A percentile compares a stretch with the other conserved stretches of the same genome.
Conservation (phyloP, 371 early-diverging fungal species). For the Capillidium rhysosporum region DNA sequence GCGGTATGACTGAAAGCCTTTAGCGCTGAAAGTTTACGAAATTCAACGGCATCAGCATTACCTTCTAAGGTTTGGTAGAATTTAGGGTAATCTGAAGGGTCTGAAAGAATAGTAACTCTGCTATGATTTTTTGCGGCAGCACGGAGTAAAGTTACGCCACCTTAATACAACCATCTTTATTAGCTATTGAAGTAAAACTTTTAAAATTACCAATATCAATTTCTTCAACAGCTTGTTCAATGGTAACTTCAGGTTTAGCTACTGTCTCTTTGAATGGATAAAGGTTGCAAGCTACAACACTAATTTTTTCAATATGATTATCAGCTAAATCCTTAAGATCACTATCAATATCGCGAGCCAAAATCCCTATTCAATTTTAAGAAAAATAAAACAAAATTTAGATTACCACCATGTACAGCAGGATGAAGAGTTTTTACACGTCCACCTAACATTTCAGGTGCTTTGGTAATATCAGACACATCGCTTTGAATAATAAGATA, state of each 20-base stretch:
- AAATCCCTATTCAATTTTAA: constrained; percentile 31
- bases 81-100: constrained; percentile 85
- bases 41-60: constrained; percentile 14
- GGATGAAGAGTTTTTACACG: constrained; percentile 97
- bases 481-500: constrained; percentile 30
- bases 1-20: constrained; percentile 87
- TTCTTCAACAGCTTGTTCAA: constrained; percentile 90
- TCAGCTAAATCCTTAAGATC: constrained; percentile 76
- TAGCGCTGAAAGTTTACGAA: constrained; percentile 22
- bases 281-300: constrained; percentile 90
- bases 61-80: constrained; percentile 20
- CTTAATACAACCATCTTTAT: constrained; percentile 14
- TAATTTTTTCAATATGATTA: constrained; percentile 78
- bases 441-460: constrained; percentile 96
- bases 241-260: constrained; percentile 66
- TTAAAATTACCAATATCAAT: constrained; percentile 70
- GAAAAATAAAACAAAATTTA: not conserved
- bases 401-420: constrained; percentile 85
- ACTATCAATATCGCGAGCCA: constrained; percentile 70
- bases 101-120: constrained; percentile 78
- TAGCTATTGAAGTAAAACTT: not conserved
- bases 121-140: constrained; percentile 98
- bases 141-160: constrained; percentile 91
- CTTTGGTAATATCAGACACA: constrained; percentile 89
- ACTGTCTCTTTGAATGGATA: constrained; percentile 94